phyloP scores from a whole-genome alignment of 1,139 yeast species.

The Geotrichum restrictum region DNA sequence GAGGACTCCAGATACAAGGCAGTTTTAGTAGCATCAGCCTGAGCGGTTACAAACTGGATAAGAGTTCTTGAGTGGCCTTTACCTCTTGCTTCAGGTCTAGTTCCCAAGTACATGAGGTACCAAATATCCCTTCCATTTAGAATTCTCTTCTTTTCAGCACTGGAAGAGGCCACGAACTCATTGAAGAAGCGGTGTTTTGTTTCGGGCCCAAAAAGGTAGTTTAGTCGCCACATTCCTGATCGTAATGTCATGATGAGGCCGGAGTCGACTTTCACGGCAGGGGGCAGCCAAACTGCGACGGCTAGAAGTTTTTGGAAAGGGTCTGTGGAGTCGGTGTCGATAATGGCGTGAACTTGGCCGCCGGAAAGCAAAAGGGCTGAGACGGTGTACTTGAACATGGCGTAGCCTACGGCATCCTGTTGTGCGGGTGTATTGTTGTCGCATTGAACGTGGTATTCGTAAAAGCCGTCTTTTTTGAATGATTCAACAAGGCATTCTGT shows the following conservation, averaged over 20 bases:
- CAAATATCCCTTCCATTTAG: neutral
- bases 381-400: neutral
- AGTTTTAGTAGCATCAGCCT: neutral
- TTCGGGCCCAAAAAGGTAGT: neutral
- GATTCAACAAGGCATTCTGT: neutral
- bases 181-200: neutral
- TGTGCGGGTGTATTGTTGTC: neutral
- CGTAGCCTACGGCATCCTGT: neutral
- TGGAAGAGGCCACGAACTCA: neutral
- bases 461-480: neutral
- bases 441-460: neutral
- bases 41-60: neutral
- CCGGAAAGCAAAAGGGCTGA: neutral
- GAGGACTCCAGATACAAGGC: neutral
- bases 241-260: neutral
- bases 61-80: slow-evolving; percentile 1
- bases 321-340: neutral
- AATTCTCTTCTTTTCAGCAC: neutral
- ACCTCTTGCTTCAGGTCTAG: neutral
- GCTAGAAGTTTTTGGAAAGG: neutral
- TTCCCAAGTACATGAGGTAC: slow-evolving; percentile 1
- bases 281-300: neutral
- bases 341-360: neutral
- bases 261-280: neutral
- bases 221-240: neutral